Percentiles rank a stretch among this genome's conserved stretches.
phyloP scores from a whole-genome alignment of 257 asterid species.

The Osmanthus fragrans region DNA sequence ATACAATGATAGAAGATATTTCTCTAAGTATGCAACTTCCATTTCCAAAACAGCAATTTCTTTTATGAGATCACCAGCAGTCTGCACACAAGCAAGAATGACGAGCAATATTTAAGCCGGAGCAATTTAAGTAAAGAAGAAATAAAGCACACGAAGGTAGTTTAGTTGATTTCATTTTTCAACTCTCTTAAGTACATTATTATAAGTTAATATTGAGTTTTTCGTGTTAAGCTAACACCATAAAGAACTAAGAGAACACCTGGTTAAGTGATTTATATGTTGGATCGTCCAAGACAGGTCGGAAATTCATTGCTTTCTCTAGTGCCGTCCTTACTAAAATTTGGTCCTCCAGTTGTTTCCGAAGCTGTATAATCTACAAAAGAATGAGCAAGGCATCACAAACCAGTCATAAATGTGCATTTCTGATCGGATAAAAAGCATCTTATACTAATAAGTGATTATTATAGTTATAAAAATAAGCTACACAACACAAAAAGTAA shows the following conservation, averaged over 20 bases:
- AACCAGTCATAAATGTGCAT: too few relatives aligned
- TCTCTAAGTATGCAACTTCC: constrained; percentile 69
- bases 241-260: constrained; percentile 34
- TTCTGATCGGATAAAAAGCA: too few relatives aligned
- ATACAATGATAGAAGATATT: constrained; percentile 76
- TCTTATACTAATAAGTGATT: too few relatives aligned
- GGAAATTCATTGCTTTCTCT: constrained; percentile 51
- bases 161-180: background rate
- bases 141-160: background rate
- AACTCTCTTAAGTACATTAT: background rate
- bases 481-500: background rate
- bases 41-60: constrained; percentile 73
- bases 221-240: background rate
- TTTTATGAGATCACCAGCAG: constrained; percentile 68
- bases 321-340: constrained; percentile 47
- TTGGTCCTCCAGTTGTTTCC: constrained; percentile 60
- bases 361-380: constrained; percentile 56
- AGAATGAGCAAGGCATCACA: background rate
- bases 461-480: too few relatives aligned
- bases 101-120: background rate
- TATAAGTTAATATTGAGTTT: background rate
- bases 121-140: background rate
- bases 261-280: constrained; percentile 46
- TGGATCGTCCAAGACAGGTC: constrained; percentile 50
- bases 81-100: constrained; percentile 37